Conservation (phyloP, 2,329 filamentous ascomycete genomes). For the Diaporthe nobilis region DNA sequence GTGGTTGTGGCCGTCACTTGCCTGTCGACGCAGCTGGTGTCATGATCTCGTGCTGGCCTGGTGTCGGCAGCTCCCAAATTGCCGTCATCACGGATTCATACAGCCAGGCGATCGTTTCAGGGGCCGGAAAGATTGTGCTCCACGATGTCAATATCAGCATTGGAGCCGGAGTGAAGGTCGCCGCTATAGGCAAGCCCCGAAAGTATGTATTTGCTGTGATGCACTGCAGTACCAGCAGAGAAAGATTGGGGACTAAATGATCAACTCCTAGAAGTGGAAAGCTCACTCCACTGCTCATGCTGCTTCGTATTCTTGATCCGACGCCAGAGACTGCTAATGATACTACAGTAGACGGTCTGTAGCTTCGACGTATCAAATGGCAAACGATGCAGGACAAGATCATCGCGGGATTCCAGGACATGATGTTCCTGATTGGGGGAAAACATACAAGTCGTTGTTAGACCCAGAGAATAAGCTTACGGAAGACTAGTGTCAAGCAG, state of each 20-base stretch:
- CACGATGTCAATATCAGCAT: not conserved
- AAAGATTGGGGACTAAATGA: not conserved
- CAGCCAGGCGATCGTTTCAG: not conserved
- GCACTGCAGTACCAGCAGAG: not conserved
- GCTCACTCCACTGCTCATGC: not conserved
- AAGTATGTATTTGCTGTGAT: not conserved
- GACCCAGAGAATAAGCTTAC: not conserved
- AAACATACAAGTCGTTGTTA: conserved; percentile 1
- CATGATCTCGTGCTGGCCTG: conserved; percentile 9
- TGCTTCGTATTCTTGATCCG: not conserved
- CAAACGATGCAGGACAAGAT: not conserved
- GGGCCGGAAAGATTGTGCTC: not conserved
- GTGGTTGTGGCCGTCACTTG: not conserved
- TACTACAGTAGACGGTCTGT: not conserved
- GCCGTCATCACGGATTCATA: not conserved
- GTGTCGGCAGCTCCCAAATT: not conserved
- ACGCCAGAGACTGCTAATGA: not conserved
- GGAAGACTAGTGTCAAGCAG: not conserved
- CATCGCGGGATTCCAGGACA: not conserved
- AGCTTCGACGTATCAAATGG: not conserved
- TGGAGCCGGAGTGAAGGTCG: not conserved
- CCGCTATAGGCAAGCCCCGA: not conserved
- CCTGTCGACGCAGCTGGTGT: not conserved
- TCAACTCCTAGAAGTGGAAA: not conserved
- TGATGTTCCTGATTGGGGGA: not conserved